A percentile compares a stretch with the other conserved stretches of the same genome.
Conservation (phyloP, 208 protist genomes). For the Leishmania guyanensis region DNA sequence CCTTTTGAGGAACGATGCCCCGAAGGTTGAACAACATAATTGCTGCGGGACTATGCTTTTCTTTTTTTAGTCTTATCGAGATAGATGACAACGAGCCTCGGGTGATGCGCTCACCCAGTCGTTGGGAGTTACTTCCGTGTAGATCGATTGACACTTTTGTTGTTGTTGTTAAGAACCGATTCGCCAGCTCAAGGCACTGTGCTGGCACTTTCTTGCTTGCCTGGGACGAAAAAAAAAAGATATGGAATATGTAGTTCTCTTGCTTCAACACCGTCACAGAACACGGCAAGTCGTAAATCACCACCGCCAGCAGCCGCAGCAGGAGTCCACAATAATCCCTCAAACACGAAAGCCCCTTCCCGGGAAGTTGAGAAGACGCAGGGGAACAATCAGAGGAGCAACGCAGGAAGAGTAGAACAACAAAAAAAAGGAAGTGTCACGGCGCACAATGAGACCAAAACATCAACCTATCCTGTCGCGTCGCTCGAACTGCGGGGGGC, state of each 20-base stretch:
- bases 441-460: neutral
- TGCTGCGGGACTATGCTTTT: neutral
- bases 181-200: neutral
- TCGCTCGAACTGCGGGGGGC: neutral
- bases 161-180: neutral
- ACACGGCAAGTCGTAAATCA: neutral
- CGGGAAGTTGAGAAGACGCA: neutral
- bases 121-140: neutral
- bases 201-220: neutral
- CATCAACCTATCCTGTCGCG: neutral
- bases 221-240: neutral
- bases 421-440: neutral
- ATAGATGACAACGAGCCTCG: neutral
- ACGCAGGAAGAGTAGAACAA: neutral
- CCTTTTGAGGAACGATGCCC: slow-evolving; percentile 47
- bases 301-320: neutral
- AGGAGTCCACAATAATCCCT: neutral
- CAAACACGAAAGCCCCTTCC: neutral
- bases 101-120: neutral
- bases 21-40: slow-evolving; percentile 81
- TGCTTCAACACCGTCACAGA: neutral
- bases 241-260: neutral
- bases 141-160: neutral
- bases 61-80: neutral
- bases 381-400: neutral